A percentile compares a stretch with the other conserved stretches of the same genome.
Conservation (phyloP, 306 rosid species). For the Casuarina equisetifolia region DNA sequence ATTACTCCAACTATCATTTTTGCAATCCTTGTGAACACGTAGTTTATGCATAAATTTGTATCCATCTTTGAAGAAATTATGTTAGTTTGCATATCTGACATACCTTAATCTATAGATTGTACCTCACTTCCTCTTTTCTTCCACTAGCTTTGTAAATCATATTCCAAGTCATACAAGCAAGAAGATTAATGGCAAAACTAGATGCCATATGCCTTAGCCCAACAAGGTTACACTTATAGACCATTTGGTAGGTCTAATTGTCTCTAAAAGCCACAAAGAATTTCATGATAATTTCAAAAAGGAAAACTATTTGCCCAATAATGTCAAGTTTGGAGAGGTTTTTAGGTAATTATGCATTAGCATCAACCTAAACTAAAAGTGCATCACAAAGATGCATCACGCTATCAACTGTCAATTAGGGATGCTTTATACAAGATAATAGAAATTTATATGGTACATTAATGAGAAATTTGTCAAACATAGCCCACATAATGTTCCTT, state of each 20-base stretch:
- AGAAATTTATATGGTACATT: slow-evolving; percentile 56
- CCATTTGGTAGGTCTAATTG: slow-evolving; percentile 71
- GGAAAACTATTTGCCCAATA: slow-evolving; percentile 78
- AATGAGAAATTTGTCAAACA: slow-evolving; percentile 31
- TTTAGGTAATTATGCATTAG: slow-evolving; percentile 41
- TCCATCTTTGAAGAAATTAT: slow-evolving; percentile 55
- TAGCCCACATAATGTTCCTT: slow-evolving; percentile 75
- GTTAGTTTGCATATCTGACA: slow-evolving; percentile 63
- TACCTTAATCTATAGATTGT: slow-evolving; percentile 82
- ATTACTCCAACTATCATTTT: slow-evolving; percentile 36
- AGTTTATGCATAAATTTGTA: slow-evolving; percentile 87
- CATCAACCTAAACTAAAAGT: slow-evolving; percentile 63
- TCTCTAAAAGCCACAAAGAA: slow-evolving; percentile 84
- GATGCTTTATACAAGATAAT: slow-evolving; percentile 51
- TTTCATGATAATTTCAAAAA: slow-evolving; percentile 67
- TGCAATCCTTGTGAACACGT: slow-evolving; percentile 67
- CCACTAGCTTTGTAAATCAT: slow-evolving; percentile 79
- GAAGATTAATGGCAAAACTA: slow-evolving; percentile 65
- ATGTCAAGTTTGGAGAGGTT: slow-evolving; percentile 60
- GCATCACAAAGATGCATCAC: slow-evolving; percentile 71
- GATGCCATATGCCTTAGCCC: slow-evolving; percentile 82
- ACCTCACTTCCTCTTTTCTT: slow-evolving; percentile 67
- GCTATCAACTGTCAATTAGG: slow-evolving; percentile 68
- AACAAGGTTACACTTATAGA: slow-evolving; percentile 61
- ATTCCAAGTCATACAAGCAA: slow-evolving; percentile 96